These are phyloP conservation scores for Monotropa hypopitys DNA, from an alignment of 179 eudicot genomes.

Conservation along the genomic window DNA sequence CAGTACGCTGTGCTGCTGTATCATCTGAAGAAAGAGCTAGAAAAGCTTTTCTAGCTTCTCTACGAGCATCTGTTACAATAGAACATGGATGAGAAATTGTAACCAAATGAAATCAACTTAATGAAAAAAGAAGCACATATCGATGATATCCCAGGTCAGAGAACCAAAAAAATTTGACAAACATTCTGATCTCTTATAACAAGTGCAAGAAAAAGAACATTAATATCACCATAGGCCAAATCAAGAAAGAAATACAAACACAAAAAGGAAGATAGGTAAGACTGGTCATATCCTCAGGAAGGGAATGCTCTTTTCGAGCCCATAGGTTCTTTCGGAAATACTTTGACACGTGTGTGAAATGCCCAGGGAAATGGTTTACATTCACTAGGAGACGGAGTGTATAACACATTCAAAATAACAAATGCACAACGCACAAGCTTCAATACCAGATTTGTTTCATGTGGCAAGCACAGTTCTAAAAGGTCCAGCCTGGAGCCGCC, in stretches of 20 bases:
- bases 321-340: not conserved
- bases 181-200: not conserved
- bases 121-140: not conserved
- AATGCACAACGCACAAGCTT: not conserved
- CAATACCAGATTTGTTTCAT: not conserved
- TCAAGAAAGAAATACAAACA: not conserved
- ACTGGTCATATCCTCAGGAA: not conserved
- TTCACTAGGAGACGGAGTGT: not conserved
- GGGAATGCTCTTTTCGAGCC: not conserved
- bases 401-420: not conserved
- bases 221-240: not conserved
- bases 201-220: not conserved
- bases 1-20: conserved; percentile 13
- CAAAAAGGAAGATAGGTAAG: not conserved
- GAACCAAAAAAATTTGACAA: not conserved
- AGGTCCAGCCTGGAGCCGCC: no score
- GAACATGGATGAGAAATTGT: conserved; percentile 2
- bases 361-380: not conserved
- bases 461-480: not conserved
- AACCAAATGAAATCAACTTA: not conserved
- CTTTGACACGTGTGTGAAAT: not conserved
- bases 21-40: conserved; percentile 52
- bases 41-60: conserved; percentile 81
- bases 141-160: not conserved
- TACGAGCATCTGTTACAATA: conserved; percentile 45